Evolutionary conservation across 208 protist genomes (phyloP).

Genomic region (Acanthamoeba polyphaga): DNA sequence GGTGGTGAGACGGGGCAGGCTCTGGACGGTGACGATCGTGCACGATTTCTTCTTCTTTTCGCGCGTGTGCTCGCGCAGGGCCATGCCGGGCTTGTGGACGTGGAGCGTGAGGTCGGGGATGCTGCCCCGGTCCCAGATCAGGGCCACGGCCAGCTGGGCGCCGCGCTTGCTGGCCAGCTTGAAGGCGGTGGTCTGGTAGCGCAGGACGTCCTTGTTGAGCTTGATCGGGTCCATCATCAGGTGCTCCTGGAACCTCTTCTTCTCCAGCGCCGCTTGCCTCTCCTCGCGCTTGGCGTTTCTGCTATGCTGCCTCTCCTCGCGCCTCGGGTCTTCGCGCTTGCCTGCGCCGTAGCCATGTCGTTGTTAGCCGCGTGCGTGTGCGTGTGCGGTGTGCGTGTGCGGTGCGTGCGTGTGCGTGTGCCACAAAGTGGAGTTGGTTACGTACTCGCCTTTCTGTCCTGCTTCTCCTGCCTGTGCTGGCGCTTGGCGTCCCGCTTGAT

Average conservation of each 20-base stretch:
- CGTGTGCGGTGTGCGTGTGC: not conserved
- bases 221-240: constrained; percentile 70
- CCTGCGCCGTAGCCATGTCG: not conserved
- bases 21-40: constrained; percentile 9
- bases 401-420: not conserved
- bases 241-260: constrained; percentile 51
- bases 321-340: not conserved
- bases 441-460: not conserved
- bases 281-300: constrained; percentile 23
- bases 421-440: not conserved
- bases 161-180: constrained; percentile 14
- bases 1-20: not conserved
- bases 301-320: not conserved
- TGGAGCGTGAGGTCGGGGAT: constrained; percentile 46
- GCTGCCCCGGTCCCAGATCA: constrained; percentile 45
- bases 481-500: constrained; percentile 17
- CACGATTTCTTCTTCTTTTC: constrained; percentile 9
- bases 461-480: constrained; percentile 24
- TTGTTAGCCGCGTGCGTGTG: not conserved
- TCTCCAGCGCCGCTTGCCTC: constrained; percentile 3
- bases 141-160: constrained; percentile 31
- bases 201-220: constrained; percentile 6
- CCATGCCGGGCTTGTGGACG: constrained; percentile 43
- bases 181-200: constrained; percentile 44
- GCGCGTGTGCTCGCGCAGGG: not conserved